Conservation (phyloP, 148 eudicot genomes). For the Bassia scoparia region DNA sequence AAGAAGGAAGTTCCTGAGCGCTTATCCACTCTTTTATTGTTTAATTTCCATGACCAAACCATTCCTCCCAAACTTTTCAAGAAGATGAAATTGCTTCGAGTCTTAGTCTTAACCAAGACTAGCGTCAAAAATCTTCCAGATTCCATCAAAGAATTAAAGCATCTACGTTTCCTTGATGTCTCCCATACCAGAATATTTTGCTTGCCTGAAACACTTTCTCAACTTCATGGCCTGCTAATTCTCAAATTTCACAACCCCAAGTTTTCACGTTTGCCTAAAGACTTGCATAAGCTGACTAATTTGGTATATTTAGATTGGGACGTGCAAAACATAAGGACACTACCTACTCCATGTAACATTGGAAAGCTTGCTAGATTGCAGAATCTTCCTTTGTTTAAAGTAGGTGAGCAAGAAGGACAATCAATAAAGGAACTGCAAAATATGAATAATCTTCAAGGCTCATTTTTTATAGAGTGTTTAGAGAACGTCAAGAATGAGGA, state of each 20-base stretch:
- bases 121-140: conserved; percentile 3
- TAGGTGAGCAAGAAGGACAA: background rate
- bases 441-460: conserved; percentile 12
- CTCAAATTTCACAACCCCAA: conserved; percentile 4
- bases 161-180: conserved; percentile 15
- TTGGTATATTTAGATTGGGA: conserved; percentile 12
- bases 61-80: background rate
- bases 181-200: conserved; percentile 7
- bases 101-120: background rate
- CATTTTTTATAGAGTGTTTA: conserved; percentile 3
- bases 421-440: background rate
- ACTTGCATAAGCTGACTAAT: background rate
- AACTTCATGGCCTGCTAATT: conserved; percentile 11
- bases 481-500: conserved; percentile 1
- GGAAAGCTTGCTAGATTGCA: conserved; percentile 16
- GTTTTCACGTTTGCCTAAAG: background rate
- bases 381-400: conserved; percentile 9
- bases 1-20: background rate
- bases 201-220: conserved; percentile 11
- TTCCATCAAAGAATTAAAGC: background rate
- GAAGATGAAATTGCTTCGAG: conserved; percentile 5
- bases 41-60: background rate
- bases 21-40: conserved; percentile 1
- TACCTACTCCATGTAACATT: background rate
- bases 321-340: background rate